phyloP scores from a whole-genome alignment of 2,329 filamentous ascomycete genomes.

The Tolypocladium amazonense region DNA sequence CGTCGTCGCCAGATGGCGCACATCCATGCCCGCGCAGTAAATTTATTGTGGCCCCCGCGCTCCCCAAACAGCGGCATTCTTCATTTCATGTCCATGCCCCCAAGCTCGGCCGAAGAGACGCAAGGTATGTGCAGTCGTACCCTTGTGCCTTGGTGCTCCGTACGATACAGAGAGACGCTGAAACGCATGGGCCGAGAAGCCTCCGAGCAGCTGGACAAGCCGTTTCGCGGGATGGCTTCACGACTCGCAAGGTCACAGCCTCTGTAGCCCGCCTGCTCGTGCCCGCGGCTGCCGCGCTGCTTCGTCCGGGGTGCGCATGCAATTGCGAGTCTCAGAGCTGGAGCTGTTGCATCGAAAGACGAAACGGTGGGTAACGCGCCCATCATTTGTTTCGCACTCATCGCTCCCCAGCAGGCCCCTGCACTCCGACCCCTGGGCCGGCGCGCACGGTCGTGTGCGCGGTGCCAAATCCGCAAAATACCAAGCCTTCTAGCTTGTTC shows the following conservation, averaged over 20 bases:
- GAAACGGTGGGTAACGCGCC: not conserved
- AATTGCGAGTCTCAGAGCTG: not conserved
- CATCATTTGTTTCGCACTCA: not conserved
- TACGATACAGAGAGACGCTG: too few species aligned
- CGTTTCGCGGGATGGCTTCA: not conserved
- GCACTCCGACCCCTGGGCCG: not conserved
- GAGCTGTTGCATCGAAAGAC: not conserved
- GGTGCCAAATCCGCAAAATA: too few species aligned
- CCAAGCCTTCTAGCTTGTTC: not conserved
- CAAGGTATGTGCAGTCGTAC: too few species aligned
- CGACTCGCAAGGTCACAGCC: too few species aligned
- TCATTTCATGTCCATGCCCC: not conserved
- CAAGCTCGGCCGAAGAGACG: not conserved
- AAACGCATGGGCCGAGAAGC: too few species aligned
- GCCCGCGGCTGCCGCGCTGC: not conserved
- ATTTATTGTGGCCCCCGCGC: not conserved
- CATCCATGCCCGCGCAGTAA: not conserved
- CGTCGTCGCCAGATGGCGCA: not conserved
- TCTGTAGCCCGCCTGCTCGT: too few species aligned
- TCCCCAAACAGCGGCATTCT: not conserved
- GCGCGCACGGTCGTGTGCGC: too few species aligned
- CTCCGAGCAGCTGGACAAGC: too few species aligned
- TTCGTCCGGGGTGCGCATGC: not conserved
- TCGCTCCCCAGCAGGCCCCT: not conserved
- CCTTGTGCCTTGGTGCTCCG: too few species aligned